Evolutionary conservation across 108 stramenopile genomes (phyloP).

Genomic region (Skeletonema marinoi): DNA sequence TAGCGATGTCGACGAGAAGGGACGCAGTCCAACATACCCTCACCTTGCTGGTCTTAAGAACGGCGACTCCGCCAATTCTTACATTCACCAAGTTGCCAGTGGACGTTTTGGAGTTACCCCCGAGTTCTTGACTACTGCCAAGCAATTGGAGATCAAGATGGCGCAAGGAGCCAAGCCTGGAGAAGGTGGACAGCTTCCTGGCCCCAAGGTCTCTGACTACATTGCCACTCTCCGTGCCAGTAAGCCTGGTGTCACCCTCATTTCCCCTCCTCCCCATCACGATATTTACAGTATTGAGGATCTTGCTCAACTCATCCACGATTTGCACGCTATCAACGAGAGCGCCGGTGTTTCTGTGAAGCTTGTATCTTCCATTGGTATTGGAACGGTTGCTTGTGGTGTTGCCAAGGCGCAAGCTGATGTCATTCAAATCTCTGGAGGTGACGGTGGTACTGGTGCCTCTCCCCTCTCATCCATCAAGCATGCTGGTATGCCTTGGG

Average conservation of each 20-base stretch:
- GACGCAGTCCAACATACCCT: slow-evolving; percentile 81
- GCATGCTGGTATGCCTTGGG: slow-evolving; percentile 93
- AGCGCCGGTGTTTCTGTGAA: slow-evolving; percentile 94
- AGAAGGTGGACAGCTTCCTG: slow-evolving; percentile 95
- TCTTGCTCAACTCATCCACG: slow-evolving; percentile 95
- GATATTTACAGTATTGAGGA: slow-evolving; percentile 97
- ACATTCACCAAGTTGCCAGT: slow-evolving; percentile 92
- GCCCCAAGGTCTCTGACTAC: slow-evolving; percentile 92
- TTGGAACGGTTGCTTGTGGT: slow-evolving; percentile 95
- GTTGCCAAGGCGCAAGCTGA: slow-evolving; percentile 96
- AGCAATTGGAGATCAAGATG: slow-evolving; percentile 95
- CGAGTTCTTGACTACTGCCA: slow-evolving; percentile 90
- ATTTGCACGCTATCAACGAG: slow-evolving; percentile 92
- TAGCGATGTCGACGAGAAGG: slow-evolving; percentile 81
- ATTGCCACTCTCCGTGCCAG: slow-evolving; percentile 89
- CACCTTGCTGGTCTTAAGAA: slow-evolving; percentile 89
- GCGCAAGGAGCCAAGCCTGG: slow-evolving; percentile 97
- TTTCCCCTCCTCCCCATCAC: slow-evolving; percentile 96
- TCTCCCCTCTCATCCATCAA: slow-evolving; percentile 92
- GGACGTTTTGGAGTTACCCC: slow-evolving; percentile 96
- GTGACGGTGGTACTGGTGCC: slow-evolving; percentile 95
- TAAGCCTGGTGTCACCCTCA: slow-evolving; percentile 91
- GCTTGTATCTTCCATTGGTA: slow-evolving; percentile 96
- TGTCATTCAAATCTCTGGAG: slow-evolving; percentile 93
- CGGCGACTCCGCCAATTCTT: slow-evolving; percentile 90